Evolutionary conservation across 2,329 filamentous ascomycete species (phyloP).

Genomic region (Exutisphaerella laricina): DNA sequence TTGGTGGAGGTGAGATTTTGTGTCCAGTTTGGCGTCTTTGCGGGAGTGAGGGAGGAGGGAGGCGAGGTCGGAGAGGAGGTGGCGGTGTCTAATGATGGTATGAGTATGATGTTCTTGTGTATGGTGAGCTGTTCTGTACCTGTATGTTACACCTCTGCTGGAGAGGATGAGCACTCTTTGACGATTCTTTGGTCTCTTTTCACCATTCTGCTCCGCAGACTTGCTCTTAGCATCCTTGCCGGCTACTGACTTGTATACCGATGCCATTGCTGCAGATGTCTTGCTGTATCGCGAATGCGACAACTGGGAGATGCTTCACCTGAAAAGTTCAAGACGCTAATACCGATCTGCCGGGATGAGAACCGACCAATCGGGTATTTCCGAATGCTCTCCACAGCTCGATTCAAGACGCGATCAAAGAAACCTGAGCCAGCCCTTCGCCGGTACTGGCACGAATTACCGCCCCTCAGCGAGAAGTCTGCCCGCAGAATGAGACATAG

Average conservation of each 20-base stretch:
- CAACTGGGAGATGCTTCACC: not conserved
- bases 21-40: slow-evolving; percentile 96
- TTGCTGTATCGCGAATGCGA: too few species aligned
- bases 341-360: too few species aligned
- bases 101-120: not conserved
- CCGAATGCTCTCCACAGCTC: too few species aligned
- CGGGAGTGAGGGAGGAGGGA: slow-evolving; percentile 84
- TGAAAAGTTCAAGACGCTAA: not conserved
- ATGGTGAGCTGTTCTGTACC: slow-evolving; percentile 42
- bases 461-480: too few species aligned
- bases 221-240: slow-evolving; percentile 36
- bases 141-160: slow-evolving; percentile 84
- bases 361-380: too few species aligned
- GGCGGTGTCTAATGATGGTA: slow-evolving; percentile 65
- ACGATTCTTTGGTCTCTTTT: slow-evolving; percentile 37
- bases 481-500: too few species aligned
- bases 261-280: slow-evolving; percentile 46
- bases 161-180: slow-evolving; percentile 79
- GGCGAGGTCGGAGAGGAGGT: slow-evolving; percentile 84
- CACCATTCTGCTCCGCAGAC: slow-evolving; percentile 25
- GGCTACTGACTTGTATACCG: slow-evolving; percentile 53
- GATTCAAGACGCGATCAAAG: too few species aligned
- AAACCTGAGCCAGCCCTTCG: too few species aligned
- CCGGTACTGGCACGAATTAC: too few species aligned
- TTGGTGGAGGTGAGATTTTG: slow-evolving; percentile 77